Percentiles rank a stretch among this genome's conserved stretches.
Evolutionary conservation across 2,329 filamentous ascomycete genomes (phyloP).

Genomic region (Raffaelea arxii): DNA sequence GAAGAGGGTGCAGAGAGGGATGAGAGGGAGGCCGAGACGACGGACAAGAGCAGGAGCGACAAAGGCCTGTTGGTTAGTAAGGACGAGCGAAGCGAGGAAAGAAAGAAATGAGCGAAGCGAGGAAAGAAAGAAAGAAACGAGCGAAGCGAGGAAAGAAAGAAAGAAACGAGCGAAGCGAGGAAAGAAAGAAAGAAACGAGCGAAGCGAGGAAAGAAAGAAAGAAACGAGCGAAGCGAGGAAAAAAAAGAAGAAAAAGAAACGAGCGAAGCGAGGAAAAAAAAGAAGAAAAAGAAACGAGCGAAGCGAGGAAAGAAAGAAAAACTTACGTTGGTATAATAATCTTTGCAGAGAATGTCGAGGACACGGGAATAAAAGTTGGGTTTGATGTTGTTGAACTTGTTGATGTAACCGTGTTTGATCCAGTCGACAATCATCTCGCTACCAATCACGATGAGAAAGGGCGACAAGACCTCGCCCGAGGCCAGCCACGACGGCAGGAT

Average conservation of each 20-base stretch:
- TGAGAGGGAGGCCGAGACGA: constrained; percentile 79
- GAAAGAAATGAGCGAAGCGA: background rate
- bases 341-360: constrained; percentile 88
- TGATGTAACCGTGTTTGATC: constrained; percentile 96
- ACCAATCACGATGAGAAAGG: constrained; percentile 86
- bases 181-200: constrained; percentile 9
- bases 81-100: background rate
- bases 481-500: constrained; percentile 69
- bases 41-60: constrained; percentile 82
- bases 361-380: constrained; percentile 83
- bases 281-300: constrained; percentile 1
- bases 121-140: no score
- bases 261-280: background rate
- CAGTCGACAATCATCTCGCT: constrained; percentile 96
- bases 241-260: background rate
- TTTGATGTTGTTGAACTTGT: constrained; percentile 96
- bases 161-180: no score
- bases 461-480: constrained; percentile 80
- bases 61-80: constrained; percentile 54
- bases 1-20: constrained; percentile 89
- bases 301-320: background rate
- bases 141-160: no score
- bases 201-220: background rate
- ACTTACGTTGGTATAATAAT: constrained; percentile 88
- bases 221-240: background rate